phyloP scores from a whole-genome alignment of 192 early-diverging fungal species.

The Gonapodya prolifera region DNA sequence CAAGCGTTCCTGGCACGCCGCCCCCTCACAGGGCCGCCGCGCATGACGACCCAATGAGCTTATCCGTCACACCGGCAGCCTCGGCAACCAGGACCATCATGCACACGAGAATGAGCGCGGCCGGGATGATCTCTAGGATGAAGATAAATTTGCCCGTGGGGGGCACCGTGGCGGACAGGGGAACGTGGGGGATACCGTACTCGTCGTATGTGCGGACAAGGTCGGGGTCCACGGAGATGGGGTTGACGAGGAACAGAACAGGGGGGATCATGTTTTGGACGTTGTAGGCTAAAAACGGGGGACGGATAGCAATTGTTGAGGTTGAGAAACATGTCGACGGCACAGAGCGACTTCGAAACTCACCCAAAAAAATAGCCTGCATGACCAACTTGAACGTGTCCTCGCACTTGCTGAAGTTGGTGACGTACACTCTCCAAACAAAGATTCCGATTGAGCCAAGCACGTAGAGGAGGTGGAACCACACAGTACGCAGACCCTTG shows the following conservation, averaged over 20 bases:
- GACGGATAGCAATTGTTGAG: not conserved
- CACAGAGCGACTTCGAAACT: not conserved
- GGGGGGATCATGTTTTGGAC: conserved; percentile 1
- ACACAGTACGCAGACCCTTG: not conserved
- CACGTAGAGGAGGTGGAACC: not conserved
- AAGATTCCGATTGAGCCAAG: not conserved
- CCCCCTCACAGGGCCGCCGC: not conserved
- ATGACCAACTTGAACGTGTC: not conserved
- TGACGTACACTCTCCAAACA: conserved; percentile 1
- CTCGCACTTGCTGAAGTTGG: conserved; percentile 1
- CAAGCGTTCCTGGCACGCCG: too few species aligned
- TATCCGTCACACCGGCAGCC: not conserved
- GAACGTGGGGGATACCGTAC: not conserved
- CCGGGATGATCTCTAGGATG: conserved; percentile 2
- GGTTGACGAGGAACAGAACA: not conserved
- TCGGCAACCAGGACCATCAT: not conserved
- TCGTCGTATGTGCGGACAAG: not conserved
- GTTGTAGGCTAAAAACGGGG: not conserved
- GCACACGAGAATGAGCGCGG: not conserved
- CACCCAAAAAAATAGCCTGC: not conserved
- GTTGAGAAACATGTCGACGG: not conserved
- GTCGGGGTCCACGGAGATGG: not conserved
- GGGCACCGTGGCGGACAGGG: too few species aligned
- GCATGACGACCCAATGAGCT: not conserved
- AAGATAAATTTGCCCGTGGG: not conserved